phyloP scores from a whole-genome alignment of 768 basidiomycete genomes.

The Phallus indusiatus region DNA sequence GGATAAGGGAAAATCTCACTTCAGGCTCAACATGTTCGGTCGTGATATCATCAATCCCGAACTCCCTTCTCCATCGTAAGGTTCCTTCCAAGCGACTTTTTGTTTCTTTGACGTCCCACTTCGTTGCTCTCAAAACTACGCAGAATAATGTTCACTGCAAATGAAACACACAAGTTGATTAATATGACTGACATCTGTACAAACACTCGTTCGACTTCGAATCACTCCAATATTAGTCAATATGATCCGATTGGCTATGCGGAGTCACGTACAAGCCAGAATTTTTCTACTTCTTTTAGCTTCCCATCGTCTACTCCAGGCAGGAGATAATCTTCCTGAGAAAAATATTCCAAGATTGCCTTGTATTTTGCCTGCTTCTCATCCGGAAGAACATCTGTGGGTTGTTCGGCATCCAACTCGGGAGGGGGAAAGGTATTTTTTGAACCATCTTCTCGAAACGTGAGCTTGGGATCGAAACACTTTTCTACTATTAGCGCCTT shows the following conservation, averaged over 20 bases:
- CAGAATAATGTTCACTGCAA: not conserved
- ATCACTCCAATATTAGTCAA: not conserved
- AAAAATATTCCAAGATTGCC: conserved; percentile 52
- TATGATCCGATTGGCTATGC: not conserved
- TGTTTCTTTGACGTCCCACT: conserved; percentile 50
- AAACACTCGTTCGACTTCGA: conserved; percentile 57
- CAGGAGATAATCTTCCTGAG: conserved; percentile 39
- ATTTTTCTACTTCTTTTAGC: conserved; percentile 58
- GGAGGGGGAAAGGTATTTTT: conserved; percentile 8
- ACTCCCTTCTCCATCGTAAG: conserved; percentile 73
- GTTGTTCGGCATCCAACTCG: conserved; percentile 6
- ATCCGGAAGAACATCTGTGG: conserved; percentile 27
- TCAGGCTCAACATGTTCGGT: conserved; percentile 64
- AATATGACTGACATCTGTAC: conserved; percentile 35
- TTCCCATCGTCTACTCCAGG: conserved; percentile 36
- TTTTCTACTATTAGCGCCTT: too few relatives aligned
- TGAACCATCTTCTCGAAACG: conserved; percentile 2
- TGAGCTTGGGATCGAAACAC: not conserved
- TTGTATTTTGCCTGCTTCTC: conserved; percentile 41
- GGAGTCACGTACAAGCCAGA: conserved; percentile 53
- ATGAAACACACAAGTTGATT: not conserved
- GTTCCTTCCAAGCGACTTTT: conserved; percentile 65
- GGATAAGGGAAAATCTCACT: conserved; percentile 31
- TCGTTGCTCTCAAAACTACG: conserved; percentile 64
- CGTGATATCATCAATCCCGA: conserved; percentile 54